Evolutionary conservation across 495 filamentous ascomycete species (phyloP).

Genomic region (Penicillium turbatum): DNA sequence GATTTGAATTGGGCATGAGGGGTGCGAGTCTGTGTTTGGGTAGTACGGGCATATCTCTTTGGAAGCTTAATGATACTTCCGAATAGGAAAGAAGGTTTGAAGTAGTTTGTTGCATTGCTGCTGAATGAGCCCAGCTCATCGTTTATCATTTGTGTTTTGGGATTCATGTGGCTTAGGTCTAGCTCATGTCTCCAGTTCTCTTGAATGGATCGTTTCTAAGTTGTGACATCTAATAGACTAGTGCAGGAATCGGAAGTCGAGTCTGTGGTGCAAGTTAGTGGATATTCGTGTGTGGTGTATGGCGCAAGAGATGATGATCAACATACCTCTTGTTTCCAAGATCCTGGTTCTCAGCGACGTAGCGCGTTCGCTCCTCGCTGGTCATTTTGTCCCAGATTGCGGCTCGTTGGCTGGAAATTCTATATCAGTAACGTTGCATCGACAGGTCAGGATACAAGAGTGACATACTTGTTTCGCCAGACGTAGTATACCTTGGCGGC

Average conservation of each 20-base stretch:
- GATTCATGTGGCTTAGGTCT: neutral
- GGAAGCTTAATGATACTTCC: no score
- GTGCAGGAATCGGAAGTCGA: slow-evolving; percentile 53
- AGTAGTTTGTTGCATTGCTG: neutral
- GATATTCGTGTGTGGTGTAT: neutral
- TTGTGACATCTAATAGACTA: slow-evolving; percentile 12
- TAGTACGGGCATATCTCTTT: no score
- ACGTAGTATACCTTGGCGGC: slow-evolving; percentile 59
- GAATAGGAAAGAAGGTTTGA: slow-evolving; percentile 32
- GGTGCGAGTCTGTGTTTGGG: slow-evolving; percentile 84
- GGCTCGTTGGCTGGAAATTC: slow-evolving; percentile 32
- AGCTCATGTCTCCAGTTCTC: neutral
- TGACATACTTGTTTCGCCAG: slow-evolving; percentile 51
- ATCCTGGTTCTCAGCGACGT: slow-evolving; percentile 60
- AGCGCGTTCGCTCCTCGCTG: slow-evolving; percentile 55
- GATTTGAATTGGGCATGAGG: slow-evolving; percentile 74
- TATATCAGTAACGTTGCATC: neutral
- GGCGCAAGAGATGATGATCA: no score
- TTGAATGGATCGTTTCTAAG: neutral
- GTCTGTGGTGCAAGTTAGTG: slow-evolving; percentile 24
- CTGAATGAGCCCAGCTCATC: slow-evolving; percentile 11
- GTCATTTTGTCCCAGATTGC: slow-evolving; percentile 57
- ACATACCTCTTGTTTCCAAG: slow-evolving; percentile 64
- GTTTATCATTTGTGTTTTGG: neutral
- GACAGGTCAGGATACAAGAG: neutral